A percentile compares a stretch with the other conserved stretches of the same genome.
phyloP scores from a whole-genome alignment of 2,329 filamentous ascomycete genomes.

The Cladophialophora bantiana region DNA sequence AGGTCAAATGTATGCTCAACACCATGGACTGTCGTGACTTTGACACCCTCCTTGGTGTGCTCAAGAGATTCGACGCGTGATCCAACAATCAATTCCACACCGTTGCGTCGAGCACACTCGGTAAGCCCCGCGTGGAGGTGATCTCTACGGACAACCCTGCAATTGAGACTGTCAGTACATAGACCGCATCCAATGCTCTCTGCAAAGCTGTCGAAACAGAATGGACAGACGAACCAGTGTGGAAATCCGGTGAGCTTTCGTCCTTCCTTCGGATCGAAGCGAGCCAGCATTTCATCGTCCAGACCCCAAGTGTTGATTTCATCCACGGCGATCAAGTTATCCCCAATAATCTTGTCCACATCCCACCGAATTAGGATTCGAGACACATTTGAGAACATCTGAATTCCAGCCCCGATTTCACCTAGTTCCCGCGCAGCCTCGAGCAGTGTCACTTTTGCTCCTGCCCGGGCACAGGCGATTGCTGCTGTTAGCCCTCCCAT shows the following conservation, averaged over 20 bases:
- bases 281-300: slow-evolving; percentile 30
- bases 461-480: slow-evolving; percentile 51
- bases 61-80: slow-evolving; percentile 48
- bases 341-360: slow-evolving; percentile 50
- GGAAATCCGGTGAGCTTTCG: slow-evolving; percentile 33
- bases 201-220: neutral
- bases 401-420: slow-evolving; percentile 46
- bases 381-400: slow-evolving; percentile 53
- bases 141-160: slow-evolving; percentile 54
- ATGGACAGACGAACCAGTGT: slow-evolving; percentile 23
- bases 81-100: slow-evolving; percentile 49
- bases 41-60: slow-evolving; percentile 33
- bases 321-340: slow-evolving; percentile 50
- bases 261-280: slow-evolving; percentile 30
- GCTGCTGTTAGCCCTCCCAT: slow-evolving; percentile 54
- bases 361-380: slow-evolving; percentile 51
- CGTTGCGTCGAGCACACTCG: slow-evolving; percentile 49
- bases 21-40: slow-evolving; percentile 38
- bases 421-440: slow-evolving; percentile 52
- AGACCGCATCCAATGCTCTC: neutral
- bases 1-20: slow-evolving; percentile 46
- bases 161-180: slow-evolving; percentile 7
- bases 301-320: slow-evolving; percentile 49
- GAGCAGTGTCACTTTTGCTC: slow-evolving; percentile 51
- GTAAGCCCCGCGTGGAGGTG: slow-evolving; percentile 56